These are phyloP conservation scores for Trametes villosa DNA, from an alignment of 768 basidiomycete species.

Conservation along the genomic window DNA sequence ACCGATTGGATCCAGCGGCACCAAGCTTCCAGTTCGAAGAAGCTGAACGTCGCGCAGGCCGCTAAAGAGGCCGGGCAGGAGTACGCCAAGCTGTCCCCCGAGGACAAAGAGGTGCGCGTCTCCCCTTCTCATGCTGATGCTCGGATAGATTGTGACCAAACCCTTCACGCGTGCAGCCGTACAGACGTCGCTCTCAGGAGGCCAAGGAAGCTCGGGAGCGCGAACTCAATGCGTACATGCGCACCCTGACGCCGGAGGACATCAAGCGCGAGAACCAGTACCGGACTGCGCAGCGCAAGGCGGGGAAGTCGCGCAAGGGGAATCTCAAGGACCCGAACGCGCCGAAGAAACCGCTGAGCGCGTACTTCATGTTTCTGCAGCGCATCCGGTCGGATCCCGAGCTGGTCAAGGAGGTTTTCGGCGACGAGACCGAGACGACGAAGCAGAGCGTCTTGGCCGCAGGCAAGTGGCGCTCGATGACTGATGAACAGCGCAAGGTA, in stretches of 20 bases:
- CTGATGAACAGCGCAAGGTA: slow-evolving; percentile 92
- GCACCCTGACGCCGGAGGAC: slow-evolving; percentile 87
- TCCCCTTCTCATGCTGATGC: slow-evolving; percentile 28
- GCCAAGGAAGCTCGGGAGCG: slow-evolving; percentile 86
- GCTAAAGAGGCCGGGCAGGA: slow-evolving; percentile 94
- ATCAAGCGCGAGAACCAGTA: slow-evolving; percentile 93
- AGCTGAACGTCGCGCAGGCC: slow-evolving; percentile 93
- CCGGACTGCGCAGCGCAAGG: slow-evolving; percentile 90
- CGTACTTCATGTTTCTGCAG: slow-evolving; percentile 95
- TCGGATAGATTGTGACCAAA: slow-evolving; percentile 27
- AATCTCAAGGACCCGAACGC: slow-evolving; percentile 98
- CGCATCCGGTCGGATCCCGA: slow-evolving; percentile 80
- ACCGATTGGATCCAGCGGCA: slow-evolving; percentile 93
- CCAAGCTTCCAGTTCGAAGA: slow-evolving; percentile 76
- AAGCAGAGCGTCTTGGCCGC: slow-evolving; percentile 94
- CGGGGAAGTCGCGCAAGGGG: slow-evolving; percentile 89
- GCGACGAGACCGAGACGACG: slow-evolving; percentile 90
- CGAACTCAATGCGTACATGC: slow-evolving; percentile 84
- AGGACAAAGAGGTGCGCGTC: slow-evolving; percentile 79
- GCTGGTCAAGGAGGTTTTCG: slow-evolving; percentile 82
- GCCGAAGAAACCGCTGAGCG: slow-evolving; percentile 92
- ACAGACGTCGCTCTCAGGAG: slow-evolving; percentile 80
- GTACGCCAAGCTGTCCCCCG: slow-evolving; percentile 76
- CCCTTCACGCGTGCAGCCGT: slow-evolving; percentile 59
- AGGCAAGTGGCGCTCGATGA: slow-evolving; percentile 91